These are phyloP conservation scores for Trichoderma brevicompactum DNA, from an alignment of 2,329 filamentous ascomycete species.

Conservation along the genomic window DNA sequence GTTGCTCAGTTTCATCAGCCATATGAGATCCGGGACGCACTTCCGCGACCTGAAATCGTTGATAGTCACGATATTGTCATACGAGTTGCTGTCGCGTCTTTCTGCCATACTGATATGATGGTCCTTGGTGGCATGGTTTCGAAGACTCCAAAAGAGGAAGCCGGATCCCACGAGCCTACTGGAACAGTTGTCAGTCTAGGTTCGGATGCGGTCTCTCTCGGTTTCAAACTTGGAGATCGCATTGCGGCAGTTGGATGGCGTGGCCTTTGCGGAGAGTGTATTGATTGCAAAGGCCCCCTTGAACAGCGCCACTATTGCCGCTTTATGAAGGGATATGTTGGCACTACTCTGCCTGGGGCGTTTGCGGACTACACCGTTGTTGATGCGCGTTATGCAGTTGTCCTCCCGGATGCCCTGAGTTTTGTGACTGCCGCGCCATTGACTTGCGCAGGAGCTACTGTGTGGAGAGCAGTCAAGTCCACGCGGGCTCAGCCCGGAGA, in stretches of 20 bases:
- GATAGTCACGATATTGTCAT: constrained; percentile 2
- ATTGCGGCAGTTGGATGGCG: background rate
- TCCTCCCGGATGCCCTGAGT: background rate
- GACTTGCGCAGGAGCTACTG: constrained; percentile 1
- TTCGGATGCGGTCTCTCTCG: background rate
- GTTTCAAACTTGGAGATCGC: constrained; percentile 1
- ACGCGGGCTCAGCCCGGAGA: background rate
- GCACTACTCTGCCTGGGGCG: background rate
- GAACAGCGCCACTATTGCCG: constrained; percentile 1
- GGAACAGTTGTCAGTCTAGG: constrained; percentile 2
- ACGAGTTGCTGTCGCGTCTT: background rate
- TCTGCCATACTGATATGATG: constrained; percentile 9
- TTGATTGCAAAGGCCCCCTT: background rate
- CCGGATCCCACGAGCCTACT: constrained; percentile 3
- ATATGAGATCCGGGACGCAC: constrained; percentile 3
- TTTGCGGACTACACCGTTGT: constrained; percentile 5
- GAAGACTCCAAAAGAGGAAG: no score
- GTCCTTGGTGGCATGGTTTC: background rate
- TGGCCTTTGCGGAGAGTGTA: constrained; percentile 2
- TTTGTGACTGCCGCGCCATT: background rate
- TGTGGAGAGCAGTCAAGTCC: background rate
- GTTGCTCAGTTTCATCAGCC: background rate
- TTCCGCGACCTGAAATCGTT: background rate
- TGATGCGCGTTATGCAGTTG: background rate
- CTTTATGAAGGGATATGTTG: background rate